phyloP scores from a whole-genome alignment of 352 stramenopile species.

The Phytophthora idaei region DNA sequence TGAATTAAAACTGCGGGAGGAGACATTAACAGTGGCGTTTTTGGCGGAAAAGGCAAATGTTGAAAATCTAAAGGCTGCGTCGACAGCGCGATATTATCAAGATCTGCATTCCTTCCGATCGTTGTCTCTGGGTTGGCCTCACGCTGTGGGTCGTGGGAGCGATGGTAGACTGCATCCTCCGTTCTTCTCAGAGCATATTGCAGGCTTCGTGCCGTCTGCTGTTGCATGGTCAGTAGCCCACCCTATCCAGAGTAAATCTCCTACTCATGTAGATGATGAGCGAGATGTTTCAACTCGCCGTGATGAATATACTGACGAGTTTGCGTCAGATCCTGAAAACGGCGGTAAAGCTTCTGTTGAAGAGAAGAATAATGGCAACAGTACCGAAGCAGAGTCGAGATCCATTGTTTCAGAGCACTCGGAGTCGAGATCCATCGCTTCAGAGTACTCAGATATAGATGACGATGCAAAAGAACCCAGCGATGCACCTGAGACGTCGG shows the following conservation, averaged over 20 bases:
- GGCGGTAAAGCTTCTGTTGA: background rate
- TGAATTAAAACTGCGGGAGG: constrained; percentile 32
- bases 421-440: too few species aligned
- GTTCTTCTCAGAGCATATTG: too few species aligned
- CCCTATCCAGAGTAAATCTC: too few species aligned
- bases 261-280: background rate
- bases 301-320: constrained; percentile 28
- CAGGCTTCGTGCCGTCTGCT: too few species aligned
- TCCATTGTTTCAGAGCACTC: constrained; percentile 11
- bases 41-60: constrained; percentile 57
- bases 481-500: background rate
- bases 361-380: background rate
- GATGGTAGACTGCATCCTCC: too few species aligned
- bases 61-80: constrained; percentile 58
- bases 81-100: constrained; percentile 67
- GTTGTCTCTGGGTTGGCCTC: constrained; percentile 30
- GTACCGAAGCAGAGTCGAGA: background rate
- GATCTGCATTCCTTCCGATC: constrained; percentile 64
- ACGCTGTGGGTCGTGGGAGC: background rate
- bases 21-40: constrained; percentile 51
- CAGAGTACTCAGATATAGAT: constrained; percentile 5
- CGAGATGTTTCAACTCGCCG: background rate
- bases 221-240: too few species aligned
- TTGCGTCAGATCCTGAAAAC: constrained; percentile 18
- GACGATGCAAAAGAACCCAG: background rate